Percentiles rank a stretch among this genome's conserved stretches.
phyloP scores from a whole-genome alignment of 345 rosid genomes.

The Trapa bicornis region DNA sequence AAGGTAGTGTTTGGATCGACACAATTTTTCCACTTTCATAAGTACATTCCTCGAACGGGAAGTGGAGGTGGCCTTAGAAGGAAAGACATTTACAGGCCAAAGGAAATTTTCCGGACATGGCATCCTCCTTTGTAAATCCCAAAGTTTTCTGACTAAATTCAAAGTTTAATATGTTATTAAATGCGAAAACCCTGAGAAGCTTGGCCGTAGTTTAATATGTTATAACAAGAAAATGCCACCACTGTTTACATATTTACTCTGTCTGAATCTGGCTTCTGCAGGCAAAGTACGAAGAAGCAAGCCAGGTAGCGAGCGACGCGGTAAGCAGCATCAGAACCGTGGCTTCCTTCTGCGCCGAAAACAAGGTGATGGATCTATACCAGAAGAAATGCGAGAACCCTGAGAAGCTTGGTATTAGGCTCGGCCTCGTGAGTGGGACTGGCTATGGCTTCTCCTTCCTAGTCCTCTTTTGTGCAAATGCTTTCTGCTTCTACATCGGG shows the following conservation, averaged over 20 bases:
- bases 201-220: not conserved
- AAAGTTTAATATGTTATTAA: no score
- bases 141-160: no score
- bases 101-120: no score
- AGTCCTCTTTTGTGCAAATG: conserved; percentile 31
- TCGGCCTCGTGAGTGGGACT: conserved; percentile 38
- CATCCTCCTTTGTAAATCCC: not conserved
- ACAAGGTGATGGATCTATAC: conserved; percentile 45
- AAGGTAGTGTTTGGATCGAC: no score
- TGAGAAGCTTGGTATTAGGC: conserved; percentile 27
- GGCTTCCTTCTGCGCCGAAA: conserved; percentile 57
- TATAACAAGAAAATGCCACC: not conserved
- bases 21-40: no score
- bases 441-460: conserved; percentile 49
- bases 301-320: conserved; percentile 59
- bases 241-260: not conserved
- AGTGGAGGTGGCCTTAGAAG: no score
- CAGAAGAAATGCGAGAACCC: conserved; percentile 42
- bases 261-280: conserved; percentile 6
- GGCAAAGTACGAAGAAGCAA: conserved; percentile 62
- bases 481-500: conserved; percentile 46
- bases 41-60: no score
- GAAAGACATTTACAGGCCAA: no score
- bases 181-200: no score
- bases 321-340: conserved; percentile 55